Conservation (phyloP, 176 grass and related monocot genomes). For the Musa beccarii region DNA sequence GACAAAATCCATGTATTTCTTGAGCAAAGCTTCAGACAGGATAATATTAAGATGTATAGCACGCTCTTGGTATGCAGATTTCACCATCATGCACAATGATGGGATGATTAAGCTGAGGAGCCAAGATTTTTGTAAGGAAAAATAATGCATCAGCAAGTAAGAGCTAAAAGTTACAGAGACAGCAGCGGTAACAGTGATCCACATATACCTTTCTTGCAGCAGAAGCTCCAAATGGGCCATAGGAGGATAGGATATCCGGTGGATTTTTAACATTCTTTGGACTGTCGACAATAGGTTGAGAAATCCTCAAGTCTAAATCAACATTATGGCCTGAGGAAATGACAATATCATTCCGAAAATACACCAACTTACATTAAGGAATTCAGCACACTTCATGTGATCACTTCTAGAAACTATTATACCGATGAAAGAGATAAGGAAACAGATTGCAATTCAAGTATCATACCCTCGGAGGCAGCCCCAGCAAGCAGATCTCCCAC, state of each 20-base stretch:
- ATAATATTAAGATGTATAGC: no score
- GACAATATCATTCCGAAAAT: constrained; percentile 3
- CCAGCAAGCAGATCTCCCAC: constrained; percentile 50
- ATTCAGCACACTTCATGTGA: not conserved
- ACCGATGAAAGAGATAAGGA: not conserved
- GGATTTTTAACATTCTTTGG: constrained; percentile 49
- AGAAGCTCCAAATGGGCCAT: not conserved
- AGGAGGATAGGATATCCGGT: not conserved
- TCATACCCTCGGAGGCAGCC: constrained; percentile 46
- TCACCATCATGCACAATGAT: not conserved
- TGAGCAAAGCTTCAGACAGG: not conserved
- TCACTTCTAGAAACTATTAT: not conserved
- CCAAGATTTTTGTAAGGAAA: not conserved
- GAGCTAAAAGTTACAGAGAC: no score
- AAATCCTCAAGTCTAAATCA: constrained; percentile 89
- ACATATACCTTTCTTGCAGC: not conserved
- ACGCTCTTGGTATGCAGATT: no score
- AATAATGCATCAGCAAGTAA: not conserved
- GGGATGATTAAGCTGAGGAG: not conserved
- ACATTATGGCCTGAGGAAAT: constrained; percentile 33
- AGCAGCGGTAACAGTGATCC: no score
- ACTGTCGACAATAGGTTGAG: constrained; percentile 48
- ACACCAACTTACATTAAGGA: not conserved
- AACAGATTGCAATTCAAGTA: not conserved
- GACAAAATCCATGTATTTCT: not conserved